Evolutionary conservation across 2,329 filamentous ascomycete species (phyloP).

Genomic region (Blastomyces gilchristii): DNA sequence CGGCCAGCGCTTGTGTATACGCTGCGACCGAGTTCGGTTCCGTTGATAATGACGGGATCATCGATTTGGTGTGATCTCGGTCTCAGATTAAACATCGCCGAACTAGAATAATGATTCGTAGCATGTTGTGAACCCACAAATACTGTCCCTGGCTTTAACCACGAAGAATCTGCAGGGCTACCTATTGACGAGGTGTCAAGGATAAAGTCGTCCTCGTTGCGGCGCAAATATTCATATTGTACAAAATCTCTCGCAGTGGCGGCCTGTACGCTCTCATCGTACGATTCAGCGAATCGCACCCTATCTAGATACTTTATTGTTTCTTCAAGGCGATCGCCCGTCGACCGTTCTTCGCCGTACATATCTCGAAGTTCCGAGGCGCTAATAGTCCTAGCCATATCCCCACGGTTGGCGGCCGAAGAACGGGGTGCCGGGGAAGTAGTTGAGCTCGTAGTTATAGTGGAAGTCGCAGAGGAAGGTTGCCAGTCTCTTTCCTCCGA

Average conservation of each 20-base stretch:
- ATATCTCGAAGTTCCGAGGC: slow-evolving; percentile 28
- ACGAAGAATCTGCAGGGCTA: slow-evolving; percentile 47
- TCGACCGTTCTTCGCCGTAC: slow-evolving; percentile 27
- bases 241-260: slow-evolving; percentile 46
- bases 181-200: slow-evolving; percentile 44
- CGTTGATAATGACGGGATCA: slow-evolving; percentile 29
- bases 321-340: slow-evolving; percentile 40
- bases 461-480: background rate
- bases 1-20: slow-evolving; percentile 31
- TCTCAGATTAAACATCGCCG: slow-evolving; percentile 22
- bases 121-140: slow-evolving; percentile 55
- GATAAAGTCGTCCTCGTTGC: slow-evolving; percentile 48
- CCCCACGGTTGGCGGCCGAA: slow-evolving; percentile 14
- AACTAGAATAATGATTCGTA: slow-evolving; percentile 23
- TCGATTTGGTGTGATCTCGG: slow-evolving; percentile 20
- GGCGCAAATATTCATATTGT: slow-evolving; percentile 43
- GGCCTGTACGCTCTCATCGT: slow-evolving; percentile 45
- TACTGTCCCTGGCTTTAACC: slow-evolving; percentile 51
- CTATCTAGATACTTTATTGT: slow-evolving; percentile 53
- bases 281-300: slow-evolving; percentile 44
- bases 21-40: slow-evolving; percentile 24
- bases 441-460: slow-evolving; percentile 7
- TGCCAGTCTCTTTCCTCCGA: slow-evolving; percentile 15
- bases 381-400: slow-evolving; percentile 18
- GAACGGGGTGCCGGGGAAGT: background rate